phyloP scores from a whole-genome alignment of 208 protist genomes.

The Leishmania major region DNA sequence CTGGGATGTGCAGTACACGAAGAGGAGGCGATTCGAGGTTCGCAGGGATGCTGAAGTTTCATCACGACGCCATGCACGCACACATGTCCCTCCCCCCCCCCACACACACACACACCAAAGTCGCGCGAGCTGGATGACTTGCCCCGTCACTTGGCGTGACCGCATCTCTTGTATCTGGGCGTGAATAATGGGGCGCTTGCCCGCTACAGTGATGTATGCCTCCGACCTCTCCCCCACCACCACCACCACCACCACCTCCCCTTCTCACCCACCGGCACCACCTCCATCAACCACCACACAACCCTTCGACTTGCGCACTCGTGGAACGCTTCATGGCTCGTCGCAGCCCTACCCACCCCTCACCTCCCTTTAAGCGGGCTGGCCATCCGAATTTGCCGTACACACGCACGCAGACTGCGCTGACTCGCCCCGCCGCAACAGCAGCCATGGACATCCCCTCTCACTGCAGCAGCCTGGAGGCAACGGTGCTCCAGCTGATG shows the following conservation, averaged over 20 bases:
- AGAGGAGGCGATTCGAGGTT: neutral
- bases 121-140: neutral
- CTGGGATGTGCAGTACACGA: neutral
- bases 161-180: too few species aligned
- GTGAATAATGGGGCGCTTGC: neutral
- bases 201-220: neutral
- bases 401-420: neutral
- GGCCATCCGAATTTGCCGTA: neutral
- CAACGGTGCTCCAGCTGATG: constrained; percentile 49
- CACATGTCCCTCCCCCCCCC: neutral
- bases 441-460: constrained; percentile 20
- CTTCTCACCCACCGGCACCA: too few species aligned
- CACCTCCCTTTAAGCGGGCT: neutral
- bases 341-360: neutral
- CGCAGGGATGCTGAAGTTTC: neutral
- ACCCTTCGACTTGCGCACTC: too few species aligned
- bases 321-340: too few species aligned
- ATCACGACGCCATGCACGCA: neutral
- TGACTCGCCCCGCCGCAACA: neutral
- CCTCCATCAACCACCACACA: too few species aligned
- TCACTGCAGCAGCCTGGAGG: constrained; percentile 41
- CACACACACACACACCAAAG: neutral
- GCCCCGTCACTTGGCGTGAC: neutral
- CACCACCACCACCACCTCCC: too few species aligned
- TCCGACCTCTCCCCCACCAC: neutral